phyloP scores from a whole-genome alignment of 257 asterid species.

The Ilex aquifolium region DNA sequence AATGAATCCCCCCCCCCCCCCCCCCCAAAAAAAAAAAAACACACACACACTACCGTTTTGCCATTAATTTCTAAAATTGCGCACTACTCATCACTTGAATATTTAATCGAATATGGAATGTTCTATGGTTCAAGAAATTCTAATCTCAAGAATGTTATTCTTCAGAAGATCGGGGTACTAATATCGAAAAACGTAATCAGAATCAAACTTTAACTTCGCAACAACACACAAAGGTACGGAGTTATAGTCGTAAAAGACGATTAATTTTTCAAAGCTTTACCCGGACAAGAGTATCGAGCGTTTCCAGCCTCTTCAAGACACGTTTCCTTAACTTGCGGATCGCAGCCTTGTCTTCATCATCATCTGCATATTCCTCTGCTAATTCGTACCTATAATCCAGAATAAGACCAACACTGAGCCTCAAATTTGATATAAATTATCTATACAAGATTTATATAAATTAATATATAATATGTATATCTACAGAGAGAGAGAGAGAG shows the following conservation, averaged over 20 bases:
- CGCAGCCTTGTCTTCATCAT: slow-evolving; percentile 60
- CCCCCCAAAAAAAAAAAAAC: too few species aligned
- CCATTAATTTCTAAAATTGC: too few species aligned
- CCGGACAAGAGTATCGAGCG: slow-evolving; percentile 37
- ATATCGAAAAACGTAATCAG: too few species aligned
- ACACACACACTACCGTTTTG: too few species aligned
- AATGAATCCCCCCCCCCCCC: too few species aligned
- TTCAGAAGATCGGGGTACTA: too few species aligned
- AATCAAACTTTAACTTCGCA: too few species aligned
- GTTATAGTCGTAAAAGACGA: background rate
- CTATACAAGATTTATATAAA: background rate
- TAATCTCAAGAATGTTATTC: too few species aligned
- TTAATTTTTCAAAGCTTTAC: slow-evolving; percentile 25
- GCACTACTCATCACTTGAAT: background rate
- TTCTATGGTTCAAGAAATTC: background rate
- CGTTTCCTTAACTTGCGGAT: slow-evolving; percentile 47
- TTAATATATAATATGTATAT: background rate
- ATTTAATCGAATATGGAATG: background rate
- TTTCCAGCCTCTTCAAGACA: slow-evolving; percentile 43
- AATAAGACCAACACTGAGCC: background rate
- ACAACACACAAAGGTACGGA: too few species aligned
- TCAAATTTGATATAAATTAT: background rate
- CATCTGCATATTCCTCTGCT: slow-evolving; percentile 64
- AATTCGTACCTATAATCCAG: slow-evolving; percentile 40
- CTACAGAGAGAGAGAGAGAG: background rate